Evolutionary conservation across 345 rosid species (phyloP).

Genomic region (Salix udensis): DNA sequence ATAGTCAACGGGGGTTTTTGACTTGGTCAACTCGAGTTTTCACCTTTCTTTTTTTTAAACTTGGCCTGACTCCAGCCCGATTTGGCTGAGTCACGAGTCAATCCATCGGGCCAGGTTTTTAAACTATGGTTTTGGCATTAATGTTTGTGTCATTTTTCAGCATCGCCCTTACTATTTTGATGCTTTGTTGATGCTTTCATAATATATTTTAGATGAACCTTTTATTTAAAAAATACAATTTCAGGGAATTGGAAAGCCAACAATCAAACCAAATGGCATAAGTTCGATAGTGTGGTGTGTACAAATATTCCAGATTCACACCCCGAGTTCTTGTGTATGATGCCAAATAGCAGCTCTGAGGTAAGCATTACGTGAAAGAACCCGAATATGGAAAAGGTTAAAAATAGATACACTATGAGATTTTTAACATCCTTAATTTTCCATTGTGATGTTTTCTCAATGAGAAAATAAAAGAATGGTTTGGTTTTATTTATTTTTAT

Average conservation of each 20-base stretch:
- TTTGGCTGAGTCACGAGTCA: too few relatives aligned
- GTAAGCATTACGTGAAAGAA: slow-evolving; percentile 30
- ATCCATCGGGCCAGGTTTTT: too few relatives aligned
- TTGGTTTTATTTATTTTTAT: background rate
- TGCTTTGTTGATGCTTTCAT: background rate
- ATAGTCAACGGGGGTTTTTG: too few relatives aligned
- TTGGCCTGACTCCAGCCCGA: too few relatives aligned
- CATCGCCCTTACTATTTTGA: background rate
- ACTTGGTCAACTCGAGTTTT: too few relatives aligned
- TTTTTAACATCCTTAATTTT: background rate
- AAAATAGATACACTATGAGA: background rate
- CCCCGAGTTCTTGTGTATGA: slow-evolving; percentile 21
- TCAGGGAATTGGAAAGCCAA: slow-evolving; percentile 40
- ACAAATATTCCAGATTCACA: slow-evolving; percentile 19
- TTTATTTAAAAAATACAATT: background rate
- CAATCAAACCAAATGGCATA: slow-evolving; percentile 26
- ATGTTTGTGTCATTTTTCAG: background rate
- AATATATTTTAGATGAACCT: background rate
- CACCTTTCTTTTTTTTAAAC: too few relatives aligned
- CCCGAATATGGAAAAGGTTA: slow-evolving; percentile 9
- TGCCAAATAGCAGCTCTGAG: slow-evolving; percentile 26
- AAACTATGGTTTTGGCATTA: background rate
- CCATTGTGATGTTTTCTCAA: background rate
- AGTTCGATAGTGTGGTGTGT: slow-evolving; percentile 1
- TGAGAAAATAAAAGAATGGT: background rate